A percentile compares a stretch with the other conserved stretches of the same genome.
Evolutionary conservation across 2,329 filamentous ascomycete species (phyloP).

Genomic region (Colletotrichum sublineola): DNA sequence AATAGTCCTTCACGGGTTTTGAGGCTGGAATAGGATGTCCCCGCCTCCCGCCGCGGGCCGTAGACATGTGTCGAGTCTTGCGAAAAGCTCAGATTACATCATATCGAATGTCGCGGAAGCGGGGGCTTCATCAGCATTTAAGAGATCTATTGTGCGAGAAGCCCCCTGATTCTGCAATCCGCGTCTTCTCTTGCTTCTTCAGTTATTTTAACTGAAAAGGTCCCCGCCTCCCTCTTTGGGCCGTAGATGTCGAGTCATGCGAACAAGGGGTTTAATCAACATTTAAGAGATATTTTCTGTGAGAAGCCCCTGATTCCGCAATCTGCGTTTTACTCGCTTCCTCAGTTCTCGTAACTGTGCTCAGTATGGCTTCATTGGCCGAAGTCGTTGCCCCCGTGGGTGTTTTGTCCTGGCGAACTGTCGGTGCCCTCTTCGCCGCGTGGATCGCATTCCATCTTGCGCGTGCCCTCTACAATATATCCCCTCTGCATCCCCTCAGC

Average conservation of each 20-base stretch:
- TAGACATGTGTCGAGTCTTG: neutral
- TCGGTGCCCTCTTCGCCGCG: neutral
- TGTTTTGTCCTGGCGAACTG: neutral
- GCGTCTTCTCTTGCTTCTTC: no score
- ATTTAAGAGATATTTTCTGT: no score
- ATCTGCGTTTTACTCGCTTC: no score
- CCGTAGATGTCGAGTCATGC: no score
- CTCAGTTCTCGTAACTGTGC: fast-evolving
- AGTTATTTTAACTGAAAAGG: fast-evolving
- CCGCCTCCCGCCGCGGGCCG: neutral
- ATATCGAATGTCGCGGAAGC: neutral
- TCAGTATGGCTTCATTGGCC: neutral
- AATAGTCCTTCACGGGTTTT: neutral
- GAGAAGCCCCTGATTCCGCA: no score
- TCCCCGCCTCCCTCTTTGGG: no score
- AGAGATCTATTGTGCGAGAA: neutral
- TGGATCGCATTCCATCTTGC: neutral
- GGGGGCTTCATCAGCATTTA: neutral
- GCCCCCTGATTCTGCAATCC: no score
- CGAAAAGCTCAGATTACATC: neutral
- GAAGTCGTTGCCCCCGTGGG: neutral
- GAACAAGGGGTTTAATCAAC: no score
- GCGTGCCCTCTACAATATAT: constrained; percentile 49
- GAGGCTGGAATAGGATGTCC: neutral
- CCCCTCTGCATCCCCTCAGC: constrained; percentile 46